Base-by-base conservation (phyloP, 306 rosid genomes). In the Cucumis melo region DNA sequence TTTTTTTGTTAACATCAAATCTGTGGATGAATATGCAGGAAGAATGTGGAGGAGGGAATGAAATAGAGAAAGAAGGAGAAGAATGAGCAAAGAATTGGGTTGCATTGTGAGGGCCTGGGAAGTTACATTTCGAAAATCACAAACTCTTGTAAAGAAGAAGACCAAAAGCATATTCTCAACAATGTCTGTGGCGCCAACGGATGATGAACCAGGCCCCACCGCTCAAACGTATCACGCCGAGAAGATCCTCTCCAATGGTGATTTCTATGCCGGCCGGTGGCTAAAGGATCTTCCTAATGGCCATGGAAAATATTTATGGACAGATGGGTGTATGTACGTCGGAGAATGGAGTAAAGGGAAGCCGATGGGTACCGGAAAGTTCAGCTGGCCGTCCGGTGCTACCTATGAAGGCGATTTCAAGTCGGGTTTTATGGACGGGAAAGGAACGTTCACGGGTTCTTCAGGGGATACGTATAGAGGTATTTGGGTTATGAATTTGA, bases 311-410 rank as follows among this genome's bases (percentile, higher is more conserved):
- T 93, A 91, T 66, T 60, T 88, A 1, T 93, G 98, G 98, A 81
- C 86, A n/a, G 98, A 93, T 84, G 98, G 98, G 36, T 93, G 97
- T 82, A 84, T 88, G 96, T 91, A 91, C 75, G 83, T 81, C 21
- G 98, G 98, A 44, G 97, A 91, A 76, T 93, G 98, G 98, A 29
- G 50, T 10, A 84, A 62, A 38, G 98, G 97, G 8, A 83, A 58
- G 80, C 86, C 82, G 41, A 72, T 66, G 56, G 98, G 98, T 0
- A 90, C 77, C 39, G 98, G 98, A 2, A 87, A 77, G 82, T 93
- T 91, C 74, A 93, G 96, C 73, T 93, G 97, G 98, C 98, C 98
- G 10, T 87, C 85, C 66, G 97, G 98, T 17, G 97, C 98, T 8
- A 90, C 90, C 59, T 93, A 90, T 77, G 97, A 91, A 44, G 98